Percentiles rank a stretch among this genome's conserved stretches.
phyloP scores from a whole-genome alignment of 106 monocot genomes.

The Narthecium ossifragum region DNA sequence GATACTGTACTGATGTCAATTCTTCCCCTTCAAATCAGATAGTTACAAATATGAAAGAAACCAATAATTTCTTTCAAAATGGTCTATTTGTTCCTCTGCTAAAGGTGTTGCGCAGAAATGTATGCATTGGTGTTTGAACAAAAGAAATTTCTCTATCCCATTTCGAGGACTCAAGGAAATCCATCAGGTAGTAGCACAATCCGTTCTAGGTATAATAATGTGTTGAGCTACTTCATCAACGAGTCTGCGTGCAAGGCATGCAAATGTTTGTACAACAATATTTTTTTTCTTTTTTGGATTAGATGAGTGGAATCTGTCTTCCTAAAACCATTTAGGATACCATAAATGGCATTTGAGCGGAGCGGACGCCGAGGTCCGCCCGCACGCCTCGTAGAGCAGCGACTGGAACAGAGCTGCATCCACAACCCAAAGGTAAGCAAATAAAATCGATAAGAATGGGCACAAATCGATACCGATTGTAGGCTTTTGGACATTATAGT shows the following conservation, averaged over 20 bases:
- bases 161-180: conserved; percentile 8
- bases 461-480: too few species aligned
- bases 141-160: background rate
- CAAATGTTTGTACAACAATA: too few species aligned
- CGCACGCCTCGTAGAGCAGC: too few species aligned
- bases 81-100: conserved; percentile 1
- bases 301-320: too few species aligned
- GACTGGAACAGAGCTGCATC: too few species aligned
- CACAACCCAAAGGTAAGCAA: too few species aligned
- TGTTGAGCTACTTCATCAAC: conserved; percentile 21
- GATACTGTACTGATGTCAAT: background rate
- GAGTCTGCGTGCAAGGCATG: conserved; percentile 7
- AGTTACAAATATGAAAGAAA: background rate
- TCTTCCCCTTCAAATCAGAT: background rate
- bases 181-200: conserved; percentile 12
- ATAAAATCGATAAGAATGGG: too few species aligned
- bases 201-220: conserved; percentile 12
- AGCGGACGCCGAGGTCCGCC: too few species aligned
- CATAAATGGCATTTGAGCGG: too few species aligned
- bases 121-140: conserved; percentile 4
- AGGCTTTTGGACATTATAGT: too few species aligned
- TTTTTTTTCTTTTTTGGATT: too few species aligned
- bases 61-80: conserved; percentile 3
- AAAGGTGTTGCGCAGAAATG: conserved; percentile 6
- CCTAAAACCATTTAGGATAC: too few species aligned